Percentiles rank a stretch among this genome's conserved stretches.
Conservation (phyloP, 148 eudicot species). For the Suaeda aralocaspica region DNA sequence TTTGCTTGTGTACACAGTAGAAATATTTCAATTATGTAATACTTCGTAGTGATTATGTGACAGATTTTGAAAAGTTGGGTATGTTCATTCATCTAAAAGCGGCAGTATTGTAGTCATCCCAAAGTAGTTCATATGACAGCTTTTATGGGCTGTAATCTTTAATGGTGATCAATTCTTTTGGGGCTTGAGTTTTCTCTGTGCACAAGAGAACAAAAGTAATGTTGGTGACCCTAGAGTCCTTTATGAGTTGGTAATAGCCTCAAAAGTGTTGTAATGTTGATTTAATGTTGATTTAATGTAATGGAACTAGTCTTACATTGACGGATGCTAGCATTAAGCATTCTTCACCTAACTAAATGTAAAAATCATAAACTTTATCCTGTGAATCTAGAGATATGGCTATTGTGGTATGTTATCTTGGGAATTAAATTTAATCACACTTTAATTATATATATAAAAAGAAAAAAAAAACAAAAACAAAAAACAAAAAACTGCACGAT, state of each 20-base stretch:
- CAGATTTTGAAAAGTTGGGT: too few relatives aligned
- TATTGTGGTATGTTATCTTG: not conserved
- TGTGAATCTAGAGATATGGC: not conserved
- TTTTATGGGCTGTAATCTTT: not conserved
- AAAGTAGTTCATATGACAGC: not conserved
- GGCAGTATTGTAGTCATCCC: not conserved
- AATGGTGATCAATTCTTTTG: not conserved
- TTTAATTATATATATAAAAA: too few relatives aligned
- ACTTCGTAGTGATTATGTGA: too few relatives aligned
- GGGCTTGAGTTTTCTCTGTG: not conserved
- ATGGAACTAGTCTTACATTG: too few relatives aligned
- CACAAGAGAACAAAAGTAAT: not conserved
- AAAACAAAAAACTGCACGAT: not conserved
- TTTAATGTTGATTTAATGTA: too few relatives aligned
- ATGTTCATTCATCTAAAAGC: too few relatives aligned
- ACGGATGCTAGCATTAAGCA: not conserved
- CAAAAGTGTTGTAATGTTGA: not conserved
- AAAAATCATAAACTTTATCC: too few relatives aligned
- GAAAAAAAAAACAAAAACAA: too few relatives aligned
- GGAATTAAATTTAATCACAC: not conserved
- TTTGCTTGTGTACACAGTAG: not conserved
- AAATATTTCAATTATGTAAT: too few relatives aligned
- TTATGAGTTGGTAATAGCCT: not conserved
- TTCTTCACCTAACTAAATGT: not conserved
- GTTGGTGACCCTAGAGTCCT: not conserved